Evolutionary conservation across 345 rosid species (phyloP).

Genomic region (Eucalyptus sp.): DNA sequence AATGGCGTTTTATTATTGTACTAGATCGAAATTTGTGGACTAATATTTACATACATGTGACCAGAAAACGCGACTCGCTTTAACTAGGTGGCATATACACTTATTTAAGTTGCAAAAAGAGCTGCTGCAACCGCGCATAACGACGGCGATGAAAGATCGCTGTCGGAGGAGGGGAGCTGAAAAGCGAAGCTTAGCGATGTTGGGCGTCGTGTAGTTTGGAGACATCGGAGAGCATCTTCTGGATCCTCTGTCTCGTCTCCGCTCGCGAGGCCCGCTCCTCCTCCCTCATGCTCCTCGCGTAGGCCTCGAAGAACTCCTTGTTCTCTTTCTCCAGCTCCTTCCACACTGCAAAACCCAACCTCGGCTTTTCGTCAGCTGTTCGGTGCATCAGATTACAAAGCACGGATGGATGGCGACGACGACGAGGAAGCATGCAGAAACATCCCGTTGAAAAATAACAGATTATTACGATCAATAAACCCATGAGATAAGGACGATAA

Average conservation of each 20-base stretch:
- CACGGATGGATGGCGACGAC: neutral
- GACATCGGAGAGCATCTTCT: constrained; percentile 3
- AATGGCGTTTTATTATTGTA: neutral
- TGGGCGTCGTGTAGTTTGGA: neutral
- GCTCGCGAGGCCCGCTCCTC: constrained; percentile 2
- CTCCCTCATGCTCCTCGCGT: constrained; percentile 11
- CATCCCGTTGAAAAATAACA: neutral
- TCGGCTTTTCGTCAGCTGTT: neutral
- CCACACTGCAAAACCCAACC: constrained; percentile 47
- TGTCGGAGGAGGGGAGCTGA: neutral
- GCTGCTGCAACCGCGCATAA: neutral
- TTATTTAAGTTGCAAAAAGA: neutral
- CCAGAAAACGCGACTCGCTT: neutral
- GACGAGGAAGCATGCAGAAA: neutral
- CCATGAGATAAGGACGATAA: neutral
- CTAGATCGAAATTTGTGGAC: neutral
- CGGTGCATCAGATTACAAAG: neutral
- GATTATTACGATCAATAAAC: neutral
- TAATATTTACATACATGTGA: neutral
- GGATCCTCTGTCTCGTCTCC: constrained; percentile 31
- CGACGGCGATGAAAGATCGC: neutral
- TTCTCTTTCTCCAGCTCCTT: constrained; percentile 85
- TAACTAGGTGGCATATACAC: neutral
- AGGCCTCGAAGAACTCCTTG: constrained; percentile 81
- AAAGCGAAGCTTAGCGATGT: neutral